Conservation (phyloP, 768 basidiomycete genomes). For the Mycena rebaudengoi region DNA sequence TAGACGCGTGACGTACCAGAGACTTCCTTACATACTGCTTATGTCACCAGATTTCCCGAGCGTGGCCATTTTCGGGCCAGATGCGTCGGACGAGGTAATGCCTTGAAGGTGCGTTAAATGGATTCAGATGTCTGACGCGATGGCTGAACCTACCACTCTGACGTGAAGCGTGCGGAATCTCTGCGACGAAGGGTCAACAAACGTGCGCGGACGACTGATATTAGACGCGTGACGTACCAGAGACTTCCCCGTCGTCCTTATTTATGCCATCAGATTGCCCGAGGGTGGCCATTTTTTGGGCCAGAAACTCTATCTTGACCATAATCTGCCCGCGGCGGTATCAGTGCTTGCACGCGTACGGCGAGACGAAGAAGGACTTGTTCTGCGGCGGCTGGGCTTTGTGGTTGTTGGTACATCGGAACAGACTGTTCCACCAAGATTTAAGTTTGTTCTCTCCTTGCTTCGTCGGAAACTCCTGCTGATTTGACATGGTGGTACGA, state of each 20-base stretch:
- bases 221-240: conserved; percentile 8
- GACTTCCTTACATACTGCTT: background rate
- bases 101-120: conserved; percentile 6
- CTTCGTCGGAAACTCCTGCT: conserved; percentile 1
- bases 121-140: conserved; percentile 9
- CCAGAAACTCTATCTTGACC: conserved; percentile 1
- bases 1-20: conserved; percentile 9
- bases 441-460: conserved; percentile 8
- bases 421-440: conserved; percentile 2
- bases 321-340: conserved; percentile 4
- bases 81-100: background rate
- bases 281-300: background rate
- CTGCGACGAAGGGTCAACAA: conserved; percentile 11
- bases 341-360: background rate
- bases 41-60: background rate
- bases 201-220: background rate
- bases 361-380: conserved; percentile 7
- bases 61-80: background rate
- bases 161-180: conserved; percentile 1
- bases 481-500: background rate
- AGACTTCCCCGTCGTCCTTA: conserved; percentile 3
- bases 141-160: conserved; percentile 6
- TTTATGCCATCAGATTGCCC: conserved; percentile 10
- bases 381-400: background rate
- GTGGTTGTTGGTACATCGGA: background rate